Evolutionary conservation across 2,329 filamentous ascomycete genomes (phyloP).

Genomic region (Bipolaris bicolor): DNA sequence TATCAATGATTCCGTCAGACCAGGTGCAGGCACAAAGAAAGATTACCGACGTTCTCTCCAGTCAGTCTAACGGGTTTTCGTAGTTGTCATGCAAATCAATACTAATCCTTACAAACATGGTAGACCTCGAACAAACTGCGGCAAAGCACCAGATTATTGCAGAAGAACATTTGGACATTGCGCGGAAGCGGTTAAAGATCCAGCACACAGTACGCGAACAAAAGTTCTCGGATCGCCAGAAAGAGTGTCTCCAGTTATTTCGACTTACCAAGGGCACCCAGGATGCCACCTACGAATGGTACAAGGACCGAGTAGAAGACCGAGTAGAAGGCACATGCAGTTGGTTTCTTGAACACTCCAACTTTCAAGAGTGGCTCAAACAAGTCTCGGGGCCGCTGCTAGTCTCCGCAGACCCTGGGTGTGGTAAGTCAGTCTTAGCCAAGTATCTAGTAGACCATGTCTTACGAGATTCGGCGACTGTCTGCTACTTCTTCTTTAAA

Average conservation of each 20-base stretch:
- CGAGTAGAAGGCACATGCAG: slow-evolving; percentile 27
- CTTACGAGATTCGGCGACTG: too few relatives aligned
- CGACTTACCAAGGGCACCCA: slow-evolving; percentile 22
- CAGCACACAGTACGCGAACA: slow-evolving; percentile 18
- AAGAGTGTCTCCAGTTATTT: slow-evolving; percentile 28
- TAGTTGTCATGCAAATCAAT: slow-evolving; percentile 7
- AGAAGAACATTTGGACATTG: slow-evolving; percentile 1
- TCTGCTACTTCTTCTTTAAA: too few relatives aligned
- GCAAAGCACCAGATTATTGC: background rate
- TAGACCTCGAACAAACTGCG: slow-evolving; percentile 14
- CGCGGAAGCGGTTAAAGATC: slow-evolving; percentile 10
- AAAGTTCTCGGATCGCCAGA: slow-evolving; percentile 21
- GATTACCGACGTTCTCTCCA: slow-evolving; percentile 13
- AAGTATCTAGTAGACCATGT: too few relatives aligned
- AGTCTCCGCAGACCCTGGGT: slow-evolving; percentile 29
- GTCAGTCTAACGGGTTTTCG: slow-evolving; percentile 10
- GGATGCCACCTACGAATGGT: slow-evolving; percentile 29
- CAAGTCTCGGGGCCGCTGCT: slow-evolving; percentile 25
- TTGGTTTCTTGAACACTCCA: slow-evolving; percentile 23
- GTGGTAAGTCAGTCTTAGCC: too few relatives aligned
- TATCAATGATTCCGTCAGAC: background rate
- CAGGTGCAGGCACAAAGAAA: background rate
- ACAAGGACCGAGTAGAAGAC: slow-evolving; percentile 26
- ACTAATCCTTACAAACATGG: slow-evolving; percentile 14
- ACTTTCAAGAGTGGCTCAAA: slow-evolving; percentile 23